phyloP scores from a whole-genome alignment of 179 eudicot genomes.

The Camellia oleifera region DNA sequence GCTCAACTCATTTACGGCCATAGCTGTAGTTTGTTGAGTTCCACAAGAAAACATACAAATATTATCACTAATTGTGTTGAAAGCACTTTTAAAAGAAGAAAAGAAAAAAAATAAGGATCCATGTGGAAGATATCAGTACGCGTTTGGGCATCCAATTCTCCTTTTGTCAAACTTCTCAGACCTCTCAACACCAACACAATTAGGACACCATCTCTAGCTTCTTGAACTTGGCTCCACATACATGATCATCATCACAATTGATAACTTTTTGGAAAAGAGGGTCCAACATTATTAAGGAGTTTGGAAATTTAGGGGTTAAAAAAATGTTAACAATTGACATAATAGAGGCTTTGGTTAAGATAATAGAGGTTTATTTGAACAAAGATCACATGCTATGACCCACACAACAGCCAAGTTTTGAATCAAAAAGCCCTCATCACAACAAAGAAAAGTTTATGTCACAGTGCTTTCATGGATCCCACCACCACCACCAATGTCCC shows the following conservation, averaged over 20 bases:
- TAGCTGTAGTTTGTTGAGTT: no score
- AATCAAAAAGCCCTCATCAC: constrained; percentile 14
- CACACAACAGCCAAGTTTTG: constrained; percentile 10
- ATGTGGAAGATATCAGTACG: no score
- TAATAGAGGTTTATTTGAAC: neutral
- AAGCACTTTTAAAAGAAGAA: no score
- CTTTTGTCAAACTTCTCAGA: neutral
- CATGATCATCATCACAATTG: neutral
- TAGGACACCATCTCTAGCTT: no score
- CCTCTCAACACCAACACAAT: neutral
- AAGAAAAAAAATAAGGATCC: no score
- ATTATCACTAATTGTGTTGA: no score
- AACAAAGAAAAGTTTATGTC: neutral
- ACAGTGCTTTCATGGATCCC: constrained; percentile 20
- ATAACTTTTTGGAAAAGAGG: neutral
- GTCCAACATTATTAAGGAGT: neutral
- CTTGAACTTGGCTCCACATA: no score
- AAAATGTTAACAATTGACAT: neutral
- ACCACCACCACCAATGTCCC: constrained; percentile 18
- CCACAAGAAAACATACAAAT: no score
- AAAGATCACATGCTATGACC: constrained; percentile 1
- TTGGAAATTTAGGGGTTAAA: neutral
- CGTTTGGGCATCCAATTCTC: neutral
- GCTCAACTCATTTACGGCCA: no score
- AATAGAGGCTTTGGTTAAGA: neutral